Percentiles rank a stretch among this genome's conserved stretches.
These are phyloP conservation scores for Phylloporus sp. DNA, from an alignment of 768 basidiomycete species.

Conservation along the genomic window DNA sequence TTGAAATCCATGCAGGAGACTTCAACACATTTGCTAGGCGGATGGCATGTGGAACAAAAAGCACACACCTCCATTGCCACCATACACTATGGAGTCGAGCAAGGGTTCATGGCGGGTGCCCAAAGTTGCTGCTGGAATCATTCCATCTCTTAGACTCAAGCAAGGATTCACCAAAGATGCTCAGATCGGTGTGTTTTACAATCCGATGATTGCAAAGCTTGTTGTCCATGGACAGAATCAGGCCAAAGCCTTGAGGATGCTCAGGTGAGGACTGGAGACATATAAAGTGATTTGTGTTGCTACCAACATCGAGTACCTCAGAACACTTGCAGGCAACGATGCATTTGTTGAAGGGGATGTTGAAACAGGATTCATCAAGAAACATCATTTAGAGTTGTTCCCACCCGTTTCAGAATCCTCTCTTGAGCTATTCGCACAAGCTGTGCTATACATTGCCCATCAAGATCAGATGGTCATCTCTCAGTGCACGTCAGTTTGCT, in stretches of 20 bases:
- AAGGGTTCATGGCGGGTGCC: conserved; percentile 22
- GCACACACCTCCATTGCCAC: conserved; percentile 41
- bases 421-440: conserved; percentile 67
- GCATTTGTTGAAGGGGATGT: conserved; percentile 77
- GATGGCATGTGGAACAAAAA: too few relatives aligned
- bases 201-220: conserved; percentile 90
- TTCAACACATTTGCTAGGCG: too few relatives aligned
- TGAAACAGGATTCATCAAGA: conserved; percentile 93
- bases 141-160: conserved; percentile 76
- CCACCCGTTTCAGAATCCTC: conserved; percentile 57
- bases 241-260: conserved; percentile 75
- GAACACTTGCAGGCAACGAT: conserved; percentile 68
- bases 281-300: conserved; percentile 90
- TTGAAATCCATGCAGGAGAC: too few relatives aligned
- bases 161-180: conserved; percentile 82
- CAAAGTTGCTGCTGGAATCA: conserved; percentile 26
- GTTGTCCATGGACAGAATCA: conserved; percentile 85
- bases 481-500: conserved; percentile 74
- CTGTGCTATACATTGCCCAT: conserved; percentile 70
- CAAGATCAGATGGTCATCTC: conserved; percentile 68
- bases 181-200: conserved; percentile 84
- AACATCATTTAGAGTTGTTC: conserved; percentile 82
- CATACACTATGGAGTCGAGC: conserved; percentile 25
- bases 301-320: conserved; percentile 88
- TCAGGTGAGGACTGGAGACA: conserved; percentile 78